Base-by-base conservation (phyloP, 225 moss, liverwort and hornwort genomes). In the Ulota crispa region DNA sequence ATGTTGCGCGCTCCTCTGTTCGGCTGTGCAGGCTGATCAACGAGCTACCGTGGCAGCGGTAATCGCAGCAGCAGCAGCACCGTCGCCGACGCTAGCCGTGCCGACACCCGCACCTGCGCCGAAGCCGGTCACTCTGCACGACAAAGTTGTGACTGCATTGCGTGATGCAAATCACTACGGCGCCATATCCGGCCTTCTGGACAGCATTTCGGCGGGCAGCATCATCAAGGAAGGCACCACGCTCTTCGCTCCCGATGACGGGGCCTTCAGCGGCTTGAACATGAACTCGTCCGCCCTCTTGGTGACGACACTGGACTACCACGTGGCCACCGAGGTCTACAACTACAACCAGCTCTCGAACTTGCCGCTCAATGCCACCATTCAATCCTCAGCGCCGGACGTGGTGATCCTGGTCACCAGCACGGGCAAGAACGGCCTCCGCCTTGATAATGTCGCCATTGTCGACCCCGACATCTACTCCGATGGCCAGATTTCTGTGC, bases 121-220 rank as follows among this genome's bases (percentile, higher is more conserved):
- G 28, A 84, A 85, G 30, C 74, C 79, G 18, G 64, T 91, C 70
- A 91, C 95, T 31, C 92, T 95, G 53, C 93, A 93, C 75, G 86
- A 81, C 43, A 92, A 93, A 60, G 88, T 97, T 54, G 88, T 97
- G 10, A 85, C 88, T 30, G 88, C 97, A 4, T 61, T 97, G 62
- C 86, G 95, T 28, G 92, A 91, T 41, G 87, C 93, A 3, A 89
- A 85, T 37, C 93, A 87, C 69, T 97, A 95, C 36, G 95, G 95
- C 45, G 93, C 95, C 43, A 75, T 95, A 10, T 91, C 97, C 12
- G 97, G 95, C 66, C 83, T 95, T 11, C 93, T 97, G 8, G 95
- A 97, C 75, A 93, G 93, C 71, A 27, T 90, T 71, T 78, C 70
- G 36, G 91, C 88, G 67, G 50, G 14, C 9, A 78, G n/a, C 85